Percentiles rank a stretch among this genome's conserved stretches.
These are phyloP conservation scores for Citrus hindsii DNA, from an alignment of 345 rosid genomes.

Conservation along the genomic window DNA sequence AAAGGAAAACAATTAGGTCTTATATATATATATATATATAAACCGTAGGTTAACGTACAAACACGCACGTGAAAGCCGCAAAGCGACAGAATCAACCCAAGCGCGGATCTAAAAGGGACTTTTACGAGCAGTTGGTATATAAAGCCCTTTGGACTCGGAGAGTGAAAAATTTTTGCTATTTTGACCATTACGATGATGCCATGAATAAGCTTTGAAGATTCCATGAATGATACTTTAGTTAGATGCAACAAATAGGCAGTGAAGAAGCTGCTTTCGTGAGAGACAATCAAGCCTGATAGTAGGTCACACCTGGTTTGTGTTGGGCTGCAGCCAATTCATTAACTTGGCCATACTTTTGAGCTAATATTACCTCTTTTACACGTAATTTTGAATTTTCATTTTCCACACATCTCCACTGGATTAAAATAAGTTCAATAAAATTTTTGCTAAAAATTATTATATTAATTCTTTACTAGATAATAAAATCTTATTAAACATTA, in stretches of 20 bases:
- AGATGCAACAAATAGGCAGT: slow-evolving; percentile 13
- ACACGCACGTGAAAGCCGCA: background rate
- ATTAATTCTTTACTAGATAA: too few species aligned
- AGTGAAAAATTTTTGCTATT: background rate
- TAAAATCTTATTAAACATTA: too few species aligned
- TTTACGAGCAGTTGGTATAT: background rate
- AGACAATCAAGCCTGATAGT: background rate
- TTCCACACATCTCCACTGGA: background rate
- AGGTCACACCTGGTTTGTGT: background rate
- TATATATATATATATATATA: too few species aligned
- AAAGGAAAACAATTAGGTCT: background rate
- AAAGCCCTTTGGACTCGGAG: background rate
- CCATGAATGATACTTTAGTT: background rate
- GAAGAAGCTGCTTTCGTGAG: background rate
- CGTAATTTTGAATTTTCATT: background rate
- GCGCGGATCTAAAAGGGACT: background rate
- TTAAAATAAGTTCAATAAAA: too few species aligned
- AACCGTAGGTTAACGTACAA: background rate
- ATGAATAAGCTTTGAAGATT: background rate
- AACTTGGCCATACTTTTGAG: background rate
- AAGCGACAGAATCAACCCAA: background rate
- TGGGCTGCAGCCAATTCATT: background rate
- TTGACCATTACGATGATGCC: background rate
- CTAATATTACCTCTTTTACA: background rate
- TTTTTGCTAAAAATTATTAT: too few species aligned